A percentile compares a stretch with the other conserved stretches of the same genome.
Evolutionary conservation across 164 flowering plant genomes (phyloP).

Genomic region (Litsea cubeba): DNA sequence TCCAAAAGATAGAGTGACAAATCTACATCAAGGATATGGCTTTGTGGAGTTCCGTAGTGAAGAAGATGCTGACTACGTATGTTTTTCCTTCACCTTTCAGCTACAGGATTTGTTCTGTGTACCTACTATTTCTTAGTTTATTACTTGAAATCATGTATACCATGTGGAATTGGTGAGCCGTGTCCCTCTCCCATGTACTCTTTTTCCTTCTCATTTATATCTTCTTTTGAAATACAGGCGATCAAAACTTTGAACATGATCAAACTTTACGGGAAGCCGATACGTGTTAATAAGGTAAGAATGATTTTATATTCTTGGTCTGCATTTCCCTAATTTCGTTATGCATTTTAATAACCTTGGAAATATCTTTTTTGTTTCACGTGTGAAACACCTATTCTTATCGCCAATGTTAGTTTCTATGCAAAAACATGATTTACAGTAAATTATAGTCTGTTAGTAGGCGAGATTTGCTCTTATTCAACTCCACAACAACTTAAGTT

Average conservation of each 20-base stretch:
- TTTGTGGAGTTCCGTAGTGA: constrained; percentile 96
- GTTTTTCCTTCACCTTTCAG: constrained; percentile 16
- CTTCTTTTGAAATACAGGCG: constrained; percentile 50
- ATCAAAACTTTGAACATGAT: constrained; percentile 97
- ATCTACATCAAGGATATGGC: constrained; percentile 96
- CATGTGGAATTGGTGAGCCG: not conserved
- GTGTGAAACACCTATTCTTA: not conserved
- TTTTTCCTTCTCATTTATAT: not conserved
- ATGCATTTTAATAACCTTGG: not conserved
- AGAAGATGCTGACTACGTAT: constrained; percentile 98
- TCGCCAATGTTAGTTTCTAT: not conserved
- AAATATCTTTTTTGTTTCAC: not conserved
- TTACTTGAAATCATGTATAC: not conserved
- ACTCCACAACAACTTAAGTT: not conserved
- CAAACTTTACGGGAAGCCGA: constrained; percentile 94
- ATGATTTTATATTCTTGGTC: not conserved
- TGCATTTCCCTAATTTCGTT: not conserved
- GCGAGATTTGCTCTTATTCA: not conserved
- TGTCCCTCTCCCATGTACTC: not conserved
- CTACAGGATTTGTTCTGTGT: not conserved
- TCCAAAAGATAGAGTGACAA: constrained; percentile 97
- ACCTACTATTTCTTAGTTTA: not conserved
- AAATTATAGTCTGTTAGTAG: not conserved
- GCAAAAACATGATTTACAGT: not conserved
- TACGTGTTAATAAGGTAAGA: constrained; percentile 90